phyloP scores from a whole-genome alignment of 106 monocot species.

The Dendrobium officinale region DNA sequence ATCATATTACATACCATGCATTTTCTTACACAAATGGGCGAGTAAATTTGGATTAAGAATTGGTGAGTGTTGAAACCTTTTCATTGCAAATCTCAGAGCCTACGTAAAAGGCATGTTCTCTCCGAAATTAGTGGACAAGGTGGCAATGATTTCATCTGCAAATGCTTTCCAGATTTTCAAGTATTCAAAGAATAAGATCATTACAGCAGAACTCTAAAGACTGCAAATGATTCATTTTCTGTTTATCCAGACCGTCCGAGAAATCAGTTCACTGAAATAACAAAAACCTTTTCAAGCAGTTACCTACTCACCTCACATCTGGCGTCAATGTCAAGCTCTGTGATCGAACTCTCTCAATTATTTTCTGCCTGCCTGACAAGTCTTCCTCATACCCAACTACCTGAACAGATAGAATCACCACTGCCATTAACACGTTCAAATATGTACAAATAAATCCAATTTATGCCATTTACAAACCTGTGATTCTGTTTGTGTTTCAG shows the following conservation, averaged over 20 bases:
- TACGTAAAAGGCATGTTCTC: not conserved
- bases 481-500: slow-evolving; percentile 93
- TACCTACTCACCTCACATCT: slow-evolving; percentile 15
- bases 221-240: not conserved
- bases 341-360: slow-evolving; percentile 87
- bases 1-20: not conserved
- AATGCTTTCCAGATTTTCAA: not conserved
- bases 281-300: not conserved
- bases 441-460: not conserved
- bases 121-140: not conserved
- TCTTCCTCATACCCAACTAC: slow-evolving; percentile 98
- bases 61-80: not conserved
- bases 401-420: slow-evolving; percentile 26
- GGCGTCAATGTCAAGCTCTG: slow-evolving; percentile 54
- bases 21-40: not conserved
- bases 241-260: not conserved
- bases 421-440: not conserved
- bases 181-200: not conserved
- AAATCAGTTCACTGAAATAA: not conserved
- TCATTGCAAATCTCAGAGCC: not conserved
- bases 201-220: not conserved
- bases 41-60: not conserved
- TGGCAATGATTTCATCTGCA: not conserved
- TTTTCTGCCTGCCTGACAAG: slow-evolving; percentile 89
- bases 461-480: slow-evolving; percentile 43